These are phyloP conservation scores for Solanum hybrid DNA, from an alignment of 305 asterid species.

Conservation along the genomic window DNA sequence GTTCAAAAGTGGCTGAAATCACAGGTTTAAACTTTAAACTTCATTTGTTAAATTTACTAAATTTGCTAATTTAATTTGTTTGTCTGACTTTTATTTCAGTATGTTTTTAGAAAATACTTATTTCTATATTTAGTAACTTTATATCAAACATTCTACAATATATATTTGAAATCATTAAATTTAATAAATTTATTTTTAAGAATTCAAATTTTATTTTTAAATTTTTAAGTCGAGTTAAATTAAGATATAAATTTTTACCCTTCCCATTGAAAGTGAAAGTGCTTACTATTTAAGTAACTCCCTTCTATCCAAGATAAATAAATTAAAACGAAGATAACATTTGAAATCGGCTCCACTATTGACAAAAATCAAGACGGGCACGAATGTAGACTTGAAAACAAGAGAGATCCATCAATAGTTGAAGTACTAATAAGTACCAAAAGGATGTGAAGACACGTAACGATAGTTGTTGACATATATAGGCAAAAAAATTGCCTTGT, in stretches of 20 bases:
- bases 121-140: background rate
- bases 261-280: fast-evolving
- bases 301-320: too few species aligned
- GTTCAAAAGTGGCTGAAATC: background rate
- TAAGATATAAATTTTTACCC: background rate
- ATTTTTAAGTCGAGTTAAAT: background rate
- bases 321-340: background rate
- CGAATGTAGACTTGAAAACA: background rate
- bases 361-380: background rate
- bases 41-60: too few species aligned
- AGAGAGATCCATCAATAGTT: background rate
- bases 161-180: background rate
- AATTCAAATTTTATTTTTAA: background rate
- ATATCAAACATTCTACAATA: background rate
- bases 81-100: background rate
- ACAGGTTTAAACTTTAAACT: background rate
- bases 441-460: background rate
- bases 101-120: too few species aligned
- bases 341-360: background rate
- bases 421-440: background rate
- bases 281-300: background rate
- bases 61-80: too few species aligned
- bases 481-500: background rate
- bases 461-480: background rate
- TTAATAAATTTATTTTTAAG: background rate